A percentile compares a stretch with the other conserved stretches of the same genome.
Conservation (phyloP, 768 basidiomycete genomes). For the Pulveroboletus sp. region DNA sequence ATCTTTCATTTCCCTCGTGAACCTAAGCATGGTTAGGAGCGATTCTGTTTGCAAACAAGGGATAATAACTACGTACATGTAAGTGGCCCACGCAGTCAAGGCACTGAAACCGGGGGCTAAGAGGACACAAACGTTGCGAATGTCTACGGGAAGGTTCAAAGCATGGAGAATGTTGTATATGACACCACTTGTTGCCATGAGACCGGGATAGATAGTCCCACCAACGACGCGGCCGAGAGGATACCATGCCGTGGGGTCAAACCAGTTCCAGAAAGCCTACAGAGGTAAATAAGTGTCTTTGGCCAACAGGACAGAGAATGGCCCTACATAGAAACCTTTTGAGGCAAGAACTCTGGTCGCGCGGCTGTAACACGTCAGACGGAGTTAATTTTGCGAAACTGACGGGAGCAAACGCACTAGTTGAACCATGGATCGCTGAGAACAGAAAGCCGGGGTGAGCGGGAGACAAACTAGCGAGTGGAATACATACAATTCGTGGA, state of each 20-base stretch:
- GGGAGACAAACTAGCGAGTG: background rate
- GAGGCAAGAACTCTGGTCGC: conserved; percentile 88
- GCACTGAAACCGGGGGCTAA: conserved; percentile 97
- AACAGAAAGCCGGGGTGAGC: background rate
- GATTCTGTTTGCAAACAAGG: background rate
- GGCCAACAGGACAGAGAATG: background rate
- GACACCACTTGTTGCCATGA: conserved; percentile 97
- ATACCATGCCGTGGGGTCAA: conserved; percentile 99
- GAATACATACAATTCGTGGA: conserved; percentile 90
- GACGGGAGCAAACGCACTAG: conserved; percentile 58
- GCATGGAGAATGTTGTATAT: conserved; percentile 90
- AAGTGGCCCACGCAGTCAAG: conserved; percentile 93
- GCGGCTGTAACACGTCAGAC: conserved; percentile 50
- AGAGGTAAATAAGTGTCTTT: conserved; percentile 4
- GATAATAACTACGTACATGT: conserved; percentile 58
- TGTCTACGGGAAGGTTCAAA: conserved; percentile 93
- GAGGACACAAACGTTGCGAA: conserved; percentile 93
- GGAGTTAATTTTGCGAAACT: background rate
- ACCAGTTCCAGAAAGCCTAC: conserved; percentile 99
- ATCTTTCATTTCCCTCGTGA: conserved; percentile 95
- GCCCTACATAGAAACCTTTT: conserved; percentile 90
- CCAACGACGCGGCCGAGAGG: conserved; percentile 97
- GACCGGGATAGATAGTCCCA: conserved; percentile 95
- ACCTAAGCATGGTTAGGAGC: conserved; percentile 45
- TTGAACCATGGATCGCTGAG: conserved; percentile 98